phyloP scores from a whole-genome alignment of 345 rosid species.

The Gossypioides kirkii region DNA sequence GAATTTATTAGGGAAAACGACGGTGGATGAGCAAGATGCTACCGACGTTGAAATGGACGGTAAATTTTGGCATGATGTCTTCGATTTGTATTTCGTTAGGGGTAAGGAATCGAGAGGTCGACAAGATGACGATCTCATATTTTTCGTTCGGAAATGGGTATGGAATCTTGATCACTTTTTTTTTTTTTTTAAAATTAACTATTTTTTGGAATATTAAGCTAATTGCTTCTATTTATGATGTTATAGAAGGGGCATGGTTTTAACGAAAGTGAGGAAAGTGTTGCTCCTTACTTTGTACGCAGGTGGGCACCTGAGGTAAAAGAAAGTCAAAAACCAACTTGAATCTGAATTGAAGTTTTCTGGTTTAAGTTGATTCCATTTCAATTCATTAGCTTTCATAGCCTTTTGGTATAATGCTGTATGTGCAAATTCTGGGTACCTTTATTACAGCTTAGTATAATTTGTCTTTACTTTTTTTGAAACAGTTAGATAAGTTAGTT shows the following conservation, averaged over 20 bases:
- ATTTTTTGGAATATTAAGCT: neutral
- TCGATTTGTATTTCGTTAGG: constrained; percentile 75
- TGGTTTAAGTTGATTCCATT: neutral
- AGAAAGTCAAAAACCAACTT: neutral
- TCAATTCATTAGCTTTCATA: neutral
- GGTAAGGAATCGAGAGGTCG: constrained; percentile 72
- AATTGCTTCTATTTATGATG: constrained; percentile 9
- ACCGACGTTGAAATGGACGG: constrained; percentile 78
- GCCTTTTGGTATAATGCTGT: neutral
- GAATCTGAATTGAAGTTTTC: neutral
- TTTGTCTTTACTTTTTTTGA: constrained; percentile 14
- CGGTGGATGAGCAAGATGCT: constrained; percentile 47
- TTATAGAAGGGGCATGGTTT: constrained; percentile 51
- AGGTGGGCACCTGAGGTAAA: constrained; percentile 99
- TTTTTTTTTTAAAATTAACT: neutral
- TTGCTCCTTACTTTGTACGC: constrained; percentile 85
- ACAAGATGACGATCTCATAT: constrained; percentile 87
- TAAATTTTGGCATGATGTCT: constrained; percentile 77
- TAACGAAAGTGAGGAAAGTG: constrained; percentile 47
- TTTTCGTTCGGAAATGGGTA: constrained; percentile 76
- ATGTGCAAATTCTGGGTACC: neutral
- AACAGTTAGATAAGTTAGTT: constrained; percentile 68
- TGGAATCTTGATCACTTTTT: neutral
- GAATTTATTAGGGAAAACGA: constrained; percentile 41
- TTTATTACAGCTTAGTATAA: neutral